Evolutionary conservation across 306 rosid genomes (phyloP).

Genomic region (Phaseolus lunatus): DNA sequence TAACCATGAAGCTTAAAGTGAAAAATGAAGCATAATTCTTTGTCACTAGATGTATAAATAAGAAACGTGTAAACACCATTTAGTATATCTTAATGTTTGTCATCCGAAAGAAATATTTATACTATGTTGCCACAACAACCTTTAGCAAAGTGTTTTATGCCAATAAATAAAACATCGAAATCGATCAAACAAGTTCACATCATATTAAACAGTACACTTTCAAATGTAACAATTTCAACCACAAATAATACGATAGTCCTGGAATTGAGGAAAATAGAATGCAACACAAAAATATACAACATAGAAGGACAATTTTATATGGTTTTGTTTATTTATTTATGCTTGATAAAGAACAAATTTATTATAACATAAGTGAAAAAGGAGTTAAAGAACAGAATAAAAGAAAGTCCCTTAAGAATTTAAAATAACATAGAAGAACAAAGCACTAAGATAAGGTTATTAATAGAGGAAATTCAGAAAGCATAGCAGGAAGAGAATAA

Average conservation of each 20-base stretch:
- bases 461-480: conserved; percentile 15
- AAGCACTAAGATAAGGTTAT: neutral
- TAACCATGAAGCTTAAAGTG: conserved; percentile 1
- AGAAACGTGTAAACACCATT: conserved; percentile 8
- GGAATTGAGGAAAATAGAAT: conserved; percentile 20
- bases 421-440: neutral
- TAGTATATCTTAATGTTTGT: neutral
- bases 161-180: conserved; percentile 31
- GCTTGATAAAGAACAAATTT: neutral
- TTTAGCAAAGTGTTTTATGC: conserved; percentile 14
- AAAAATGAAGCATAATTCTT: conserved; percentile 22
- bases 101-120: conserved; percentile 27
- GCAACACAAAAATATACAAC: conserved; percentile 32
- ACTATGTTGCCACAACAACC: conserved; percentile 8
- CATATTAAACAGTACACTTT: neutral
- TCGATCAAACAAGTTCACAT: neutral
- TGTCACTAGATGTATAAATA: neutral
- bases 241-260: conserved; percentile 9
- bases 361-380: neutral
- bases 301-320: too few species aligned
- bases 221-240: conserved; percentile 21
- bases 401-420: neutral
- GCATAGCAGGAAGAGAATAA: conserved; percentile 7
- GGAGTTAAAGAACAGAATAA: neutral
- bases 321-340: conserved; percentile 1